phyloP scores from a whole-genome alignment of 75 land plant genomes.

The Pinus tabuliformis region DNA sequence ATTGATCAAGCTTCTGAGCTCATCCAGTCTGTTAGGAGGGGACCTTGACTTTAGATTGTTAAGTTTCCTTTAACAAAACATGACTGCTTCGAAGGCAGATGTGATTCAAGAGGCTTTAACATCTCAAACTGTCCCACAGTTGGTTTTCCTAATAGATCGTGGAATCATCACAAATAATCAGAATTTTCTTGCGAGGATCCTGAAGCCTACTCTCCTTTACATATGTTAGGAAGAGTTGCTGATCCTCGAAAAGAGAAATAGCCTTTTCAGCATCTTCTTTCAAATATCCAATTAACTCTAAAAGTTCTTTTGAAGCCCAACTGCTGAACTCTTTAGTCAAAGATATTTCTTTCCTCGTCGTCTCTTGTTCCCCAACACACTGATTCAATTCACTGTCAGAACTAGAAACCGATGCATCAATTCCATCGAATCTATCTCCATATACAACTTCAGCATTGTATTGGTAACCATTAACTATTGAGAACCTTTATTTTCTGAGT shows the following conservation, averaged over 20 bases:
- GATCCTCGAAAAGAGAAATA: slow-evolving; percentile 62
- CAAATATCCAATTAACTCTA: slow-evolving; percentile 79
- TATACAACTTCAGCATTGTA: too few relatives aligned
- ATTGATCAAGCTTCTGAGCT: too few relatives aligned
- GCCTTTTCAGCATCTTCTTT: slow-evolving; percentile 63
- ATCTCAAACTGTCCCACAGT: slow-evolving; percentile 94
- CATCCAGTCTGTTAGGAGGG: neutral
- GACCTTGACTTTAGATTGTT: slow-evolving; percentile 38
- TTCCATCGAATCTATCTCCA: slow-evolving; percentile 15
- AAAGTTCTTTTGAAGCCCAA: slow-evolving; percentile 95
- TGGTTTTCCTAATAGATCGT: slow-evolving; percentile 75
- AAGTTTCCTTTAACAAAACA: slow-evolving; percentile 11
- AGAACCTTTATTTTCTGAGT: too few relatives aligned
- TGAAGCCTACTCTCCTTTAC: slow-evolving; percentile 81
- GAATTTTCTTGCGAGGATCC: slow-evolving; percentile 78
- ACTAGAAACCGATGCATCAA: slow-evolving; percentile 33
- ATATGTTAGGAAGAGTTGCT: slow-evolving; percentile 73
- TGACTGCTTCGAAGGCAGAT: slow-evolving; percentile 53
- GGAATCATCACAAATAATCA: slow-evolving; percentile 85
- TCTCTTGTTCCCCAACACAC: slow-evolving; percentile 19
- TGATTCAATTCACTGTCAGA: slow-evolving; percentile 49
- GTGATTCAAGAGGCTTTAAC: slow-evolving; percentile 88
- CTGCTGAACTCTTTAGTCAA: slow-evolving; percentile 25
- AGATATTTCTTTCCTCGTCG: slow-evolving; percentile 15
- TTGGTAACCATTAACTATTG: too few relatives aligned